These are phyloP conservation scores for Alternaria incomplexa DNA, from an alignment of 2,329 filamentous ascomycete genomes.

Conservation along the genomic window DNA sequence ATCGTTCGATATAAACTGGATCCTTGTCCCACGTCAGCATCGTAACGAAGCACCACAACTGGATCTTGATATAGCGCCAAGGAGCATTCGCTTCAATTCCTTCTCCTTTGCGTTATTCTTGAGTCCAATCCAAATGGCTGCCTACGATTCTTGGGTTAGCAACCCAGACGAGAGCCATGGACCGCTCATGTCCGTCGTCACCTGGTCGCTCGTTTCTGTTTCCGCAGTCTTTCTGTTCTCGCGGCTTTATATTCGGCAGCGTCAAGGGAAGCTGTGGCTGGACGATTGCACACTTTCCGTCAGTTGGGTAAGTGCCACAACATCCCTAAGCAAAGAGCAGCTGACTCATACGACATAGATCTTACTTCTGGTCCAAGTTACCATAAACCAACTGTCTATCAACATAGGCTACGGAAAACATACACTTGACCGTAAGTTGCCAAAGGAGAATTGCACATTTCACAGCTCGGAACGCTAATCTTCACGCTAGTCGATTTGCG, in stretches of 20 bases:
- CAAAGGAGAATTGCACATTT: neutral
- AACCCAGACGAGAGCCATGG: constrained; percentile 14
- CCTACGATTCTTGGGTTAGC: constrained; percentile 12
- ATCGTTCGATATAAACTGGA: constrained; percentile 4
- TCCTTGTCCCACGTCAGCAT: constrained; percentile 5
- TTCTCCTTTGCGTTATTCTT: neutral
- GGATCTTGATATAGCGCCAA: neutral
- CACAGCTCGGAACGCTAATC: neutral
- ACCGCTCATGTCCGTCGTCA: constrained; percentile 12
- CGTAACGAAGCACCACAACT: neutral
- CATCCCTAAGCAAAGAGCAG: neutral
- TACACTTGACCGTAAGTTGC: constrained; percentile 13
- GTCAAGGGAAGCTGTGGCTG: constrained; percentile 19
- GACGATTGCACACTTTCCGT: constrained; percentile 14
- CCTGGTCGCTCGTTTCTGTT: constrained; percentile 14
- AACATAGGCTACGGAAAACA: constrained; percentile 19
- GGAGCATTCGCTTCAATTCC: neutral
- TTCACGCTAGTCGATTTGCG: constrained; percentile 6
- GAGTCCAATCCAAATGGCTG: neutral
- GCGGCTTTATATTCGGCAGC: constrained; percentile 15
- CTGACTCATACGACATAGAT: constrained; percentile 7
- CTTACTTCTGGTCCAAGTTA: constrained; percentile 15
- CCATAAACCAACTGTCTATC: constrained; percentile 19
- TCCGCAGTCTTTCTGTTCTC: constrained; percentile 11
- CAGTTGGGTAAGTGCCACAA: constrained; percentile 15